Base-by-base conservation (phyloP, 805 yeast genomes). In the Wickerhamomyces rabaulensis region DNA sequence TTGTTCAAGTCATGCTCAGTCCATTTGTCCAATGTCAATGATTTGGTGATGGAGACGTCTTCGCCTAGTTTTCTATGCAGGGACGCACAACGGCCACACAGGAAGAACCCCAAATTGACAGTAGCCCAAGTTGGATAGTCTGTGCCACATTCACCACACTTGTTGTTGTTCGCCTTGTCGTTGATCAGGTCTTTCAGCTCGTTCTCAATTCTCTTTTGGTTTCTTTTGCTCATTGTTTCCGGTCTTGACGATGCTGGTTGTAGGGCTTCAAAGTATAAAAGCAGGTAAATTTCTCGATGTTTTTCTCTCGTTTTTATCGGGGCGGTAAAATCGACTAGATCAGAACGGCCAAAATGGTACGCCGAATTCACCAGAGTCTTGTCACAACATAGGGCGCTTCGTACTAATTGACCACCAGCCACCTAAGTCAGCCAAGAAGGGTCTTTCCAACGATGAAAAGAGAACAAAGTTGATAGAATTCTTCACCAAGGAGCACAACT, bases 1-100 rank as follows among this genome's bases (percentile, higher is more conserved):
- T 42, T 45, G 20, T 74, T 78, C 25, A 87, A 54, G 57, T 88
- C 88, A 7, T 69, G 69, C 6, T 62, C 62, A 1, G 72, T 54
- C 96, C 96, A 88, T 4, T 69, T 65, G 54, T 88, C 96, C 60
- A 84, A 69, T 6, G 90, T 80, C 45, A 88, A 67, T 0, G 91
- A 83, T 57, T 85, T 86, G 8, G 87, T 87, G 43, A 70, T 66
- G 6, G 91, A 82, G 12, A 82, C 64, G 37, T 79, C 80, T 2
- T 71, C 55, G 0, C 89, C 87, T 39, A 87, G 69, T 46, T 76
- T 76, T 50, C 88, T 71, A 64, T 88, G 96, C 29, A 82, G 73
- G 4, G 87, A 79, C 9, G 95, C 92, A 73, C 96, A 88, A 53
- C 94, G 70, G 15, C 94, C 94, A 68, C 96, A 88, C 16, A 88